These are phyloP conservation scores for Rauvolfia tetraphylla DNA, from an alignment of 257 asterid species.

Conservation along the genomic window DNA sequence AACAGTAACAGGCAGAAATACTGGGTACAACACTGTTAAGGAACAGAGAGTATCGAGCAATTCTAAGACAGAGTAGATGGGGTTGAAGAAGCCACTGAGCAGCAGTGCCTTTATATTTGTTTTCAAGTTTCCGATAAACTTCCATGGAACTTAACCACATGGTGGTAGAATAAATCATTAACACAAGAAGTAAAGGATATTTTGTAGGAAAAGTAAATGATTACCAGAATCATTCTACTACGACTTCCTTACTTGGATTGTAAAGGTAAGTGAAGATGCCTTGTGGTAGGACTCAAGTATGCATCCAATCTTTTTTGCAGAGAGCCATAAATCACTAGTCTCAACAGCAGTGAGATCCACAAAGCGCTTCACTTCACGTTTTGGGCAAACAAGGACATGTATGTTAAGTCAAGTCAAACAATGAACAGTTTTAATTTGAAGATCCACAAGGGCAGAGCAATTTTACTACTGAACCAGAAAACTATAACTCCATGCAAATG, in stretches of 20 bases:
- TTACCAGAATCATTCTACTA: neutral
- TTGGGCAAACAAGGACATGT: constrained; percentile 95
- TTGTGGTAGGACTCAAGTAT: constrained; percentile 79
- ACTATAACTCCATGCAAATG: neutral
- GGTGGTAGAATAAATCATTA: neutral
- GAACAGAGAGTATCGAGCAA: constrained; percentile 5
- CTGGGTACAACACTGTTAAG: neutral
- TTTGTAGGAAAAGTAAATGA: neutral
- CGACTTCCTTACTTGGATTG: constrained; percentile 73
- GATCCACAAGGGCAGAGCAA: constrained; percentile 1
- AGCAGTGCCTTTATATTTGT: neutral
- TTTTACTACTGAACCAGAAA: neutral
- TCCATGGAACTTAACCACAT: too few species aligned
- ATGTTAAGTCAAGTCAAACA: constrained; percentile 55
- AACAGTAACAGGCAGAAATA: neutral
- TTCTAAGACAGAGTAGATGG: neutral
- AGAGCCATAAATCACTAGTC: constrained; percentile 73
- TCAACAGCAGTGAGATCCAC: constrained; percentile 78
- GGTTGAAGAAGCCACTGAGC: neutral
- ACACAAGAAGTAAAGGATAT: neutral
- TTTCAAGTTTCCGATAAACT: neutral
- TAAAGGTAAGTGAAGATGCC: constrained; percentile 77
- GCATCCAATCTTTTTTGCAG: constrained; percentile 71
- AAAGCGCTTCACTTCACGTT: constrained; percentile 79
- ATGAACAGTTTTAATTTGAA: constrained; percentile 12